A percentile compares a stretch with the other conserved stretches of the same genome.
phyloP scores from a whole-genome alignment of 202 grass and related monocot species.

The Eragrostis tef region DNA sequence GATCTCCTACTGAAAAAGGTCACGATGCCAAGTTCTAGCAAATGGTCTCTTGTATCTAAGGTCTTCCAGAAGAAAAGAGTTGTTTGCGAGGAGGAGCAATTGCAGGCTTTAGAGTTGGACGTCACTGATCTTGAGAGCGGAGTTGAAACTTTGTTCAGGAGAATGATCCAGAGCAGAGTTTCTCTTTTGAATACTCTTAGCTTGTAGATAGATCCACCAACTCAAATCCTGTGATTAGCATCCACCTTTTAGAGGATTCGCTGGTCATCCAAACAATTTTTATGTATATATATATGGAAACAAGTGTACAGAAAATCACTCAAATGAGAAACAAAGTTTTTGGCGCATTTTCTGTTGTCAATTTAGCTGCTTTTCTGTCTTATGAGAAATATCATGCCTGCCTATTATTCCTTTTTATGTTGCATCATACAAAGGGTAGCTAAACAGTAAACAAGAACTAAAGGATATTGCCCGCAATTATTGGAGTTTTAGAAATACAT shows the following conservation, averaged over 20 bases:
- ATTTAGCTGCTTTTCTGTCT: not conserved
- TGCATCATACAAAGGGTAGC: not conserved
- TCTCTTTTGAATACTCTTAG: conserved; percentile 71
- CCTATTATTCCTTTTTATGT: not conserved
- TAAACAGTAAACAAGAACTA: too few species aligned
- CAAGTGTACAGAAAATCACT: conserved; percentile 23
- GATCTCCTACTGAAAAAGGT: conserved; percentile 33
- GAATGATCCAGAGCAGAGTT: conserved; percentile 61
- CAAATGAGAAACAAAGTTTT: not conserved
- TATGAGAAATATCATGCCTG: not conserved
- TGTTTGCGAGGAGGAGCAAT: conserved; percentile 13
- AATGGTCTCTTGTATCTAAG: conserved; percentile 61
- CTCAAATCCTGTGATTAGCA: conserved; percentile 13
- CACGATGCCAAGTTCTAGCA: conserved; percentile 14
- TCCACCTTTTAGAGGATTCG: conserved; percentile 41
- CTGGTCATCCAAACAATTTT: conserved; percentile 20
- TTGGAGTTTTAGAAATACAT: too few species aligned
- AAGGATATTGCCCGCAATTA: too few species aligned
- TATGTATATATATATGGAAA: conserved; percentile 19
- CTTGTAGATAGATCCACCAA: conserved; percentile 43
- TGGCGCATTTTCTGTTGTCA: not conserved
- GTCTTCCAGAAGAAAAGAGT: conserved; percentile 23
- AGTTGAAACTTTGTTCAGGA: conserved; percentile 41
- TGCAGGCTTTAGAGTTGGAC: conserved; percentile 30
- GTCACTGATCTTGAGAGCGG: conserved; percentile 52